Percentiles rank a stretch among this genome's conserved stretches.
These are phyloP conservation scores for Aspergillus sp. DNA, from an alignment of 2,329 filamentous ascomycete species.

Conservation along the genomic window DNA sequence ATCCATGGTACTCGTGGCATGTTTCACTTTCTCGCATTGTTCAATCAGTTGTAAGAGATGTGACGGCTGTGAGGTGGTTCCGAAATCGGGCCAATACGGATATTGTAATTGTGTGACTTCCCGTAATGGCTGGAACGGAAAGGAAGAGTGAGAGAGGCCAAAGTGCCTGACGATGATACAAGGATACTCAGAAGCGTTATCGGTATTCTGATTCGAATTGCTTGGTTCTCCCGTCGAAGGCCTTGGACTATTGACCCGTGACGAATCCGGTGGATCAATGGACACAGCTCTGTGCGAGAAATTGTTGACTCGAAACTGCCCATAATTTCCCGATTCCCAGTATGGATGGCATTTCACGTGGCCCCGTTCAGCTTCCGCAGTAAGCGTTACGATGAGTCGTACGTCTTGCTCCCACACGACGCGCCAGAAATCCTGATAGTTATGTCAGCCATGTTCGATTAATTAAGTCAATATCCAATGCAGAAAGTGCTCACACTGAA, in stretches of 20 bases:
- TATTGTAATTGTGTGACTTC: slow-evolving; percentile 95
- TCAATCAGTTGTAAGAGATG: slow-evolving; percentile 87
- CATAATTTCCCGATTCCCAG: slow-evolving; percentile 75
- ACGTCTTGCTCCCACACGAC: slow-evolving; percentile 96
- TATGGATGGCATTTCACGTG: slow-evolving; percentile 94
- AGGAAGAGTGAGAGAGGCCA: slow-evolving; percentile 63
- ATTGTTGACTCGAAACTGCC: slow-evolving; percentile 62
- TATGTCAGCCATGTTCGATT: slow-evolving; percentile 1
- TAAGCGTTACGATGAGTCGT: slow-evolving; percentile 91
- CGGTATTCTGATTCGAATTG: slow-evolving; percentile 13
- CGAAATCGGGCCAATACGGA: slow-evolving; percentile 94
- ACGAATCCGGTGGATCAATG: slow-evolving; percentile 55
- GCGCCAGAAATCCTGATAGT: slow-evolving; percentile 82
- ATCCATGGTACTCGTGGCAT: slow-evolving; percentile 23
- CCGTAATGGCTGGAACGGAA: slow-evolving; percentile 76
- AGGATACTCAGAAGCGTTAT: slow-evolving; percentile 40
- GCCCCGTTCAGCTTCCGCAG: slow-evolving; percentile 84
- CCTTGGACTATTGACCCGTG: slow-evolving; percentile 16
- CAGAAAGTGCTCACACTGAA: slow-evolving; percentile 61
- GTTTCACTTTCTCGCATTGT: slow-evolving; percentile 63
- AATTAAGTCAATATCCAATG: background rate
- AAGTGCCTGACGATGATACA: slow-evolving; percentile 83
- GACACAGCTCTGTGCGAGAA: slow-evolving; percentile 77
- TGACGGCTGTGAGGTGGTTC: slow-evolving; percentile 76
- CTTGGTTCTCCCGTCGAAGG: background rate